A percentile compares a stretch with the other conserved stretches of the same genome.
Conservation (phyloP, 2,329 filamentous ascomycete species). For the Fusarium anguioides region DNA sequence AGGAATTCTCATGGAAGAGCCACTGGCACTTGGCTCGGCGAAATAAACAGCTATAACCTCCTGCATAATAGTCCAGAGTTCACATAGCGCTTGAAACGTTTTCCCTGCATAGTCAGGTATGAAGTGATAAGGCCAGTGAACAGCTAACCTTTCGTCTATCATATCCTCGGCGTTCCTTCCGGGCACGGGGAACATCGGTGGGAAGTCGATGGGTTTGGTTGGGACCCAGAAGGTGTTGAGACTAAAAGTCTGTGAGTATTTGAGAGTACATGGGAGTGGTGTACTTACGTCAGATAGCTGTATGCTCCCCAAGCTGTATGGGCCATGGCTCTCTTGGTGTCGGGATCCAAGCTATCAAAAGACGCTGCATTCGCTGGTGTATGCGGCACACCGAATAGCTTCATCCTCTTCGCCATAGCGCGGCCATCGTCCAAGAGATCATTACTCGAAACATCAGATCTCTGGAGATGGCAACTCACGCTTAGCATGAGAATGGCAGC, state of each 20-base stretch:
- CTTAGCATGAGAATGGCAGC: conserved; percentile 30
- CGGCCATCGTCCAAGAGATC: conserved; percentile 18
- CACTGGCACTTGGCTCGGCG: neutral
- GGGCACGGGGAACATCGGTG: conserved; percentile 28
- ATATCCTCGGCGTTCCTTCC: conserved; percentile 7
- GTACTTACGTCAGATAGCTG: conserved; percentile 27
- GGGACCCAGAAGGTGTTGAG: conserved; percentile 23
- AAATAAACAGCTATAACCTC: conserved; percentile 32
- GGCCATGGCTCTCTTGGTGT: conserved; percentile 12
- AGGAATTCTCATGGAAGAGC: conserved; percentile 2
- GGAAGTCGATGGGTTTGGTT: conserved; percentile 15
- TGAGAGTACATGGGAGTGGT: rapidly evolving
- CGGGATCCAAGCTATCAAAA: neutral
- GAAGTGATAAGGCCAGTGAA: conserved; percentile 28
- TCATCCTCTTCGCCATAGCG: conserved; percentile 15
- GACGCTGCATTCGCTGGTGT: conserved; percentile 22
- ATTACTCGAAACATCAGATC: neutral
- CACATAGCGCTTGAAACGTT: conserved; percentile 29
- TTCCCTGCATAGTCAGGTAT: conserved; percentile 27
- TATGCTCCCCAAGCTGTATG: conserved; percentile 24
- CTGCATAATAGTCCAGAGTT: conserved; percentile 35
- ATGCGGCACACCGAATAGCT: conserved; percentile 16
- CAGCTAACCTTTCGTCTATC: conserved; percentile 29
- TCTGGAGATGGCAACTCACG: conserved; percentile 13
- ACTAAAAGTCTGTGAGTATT: neutral